Base-by-base conservation (phyloP, 768 basidiomycete species). In the Trametes maxima region DNA sequence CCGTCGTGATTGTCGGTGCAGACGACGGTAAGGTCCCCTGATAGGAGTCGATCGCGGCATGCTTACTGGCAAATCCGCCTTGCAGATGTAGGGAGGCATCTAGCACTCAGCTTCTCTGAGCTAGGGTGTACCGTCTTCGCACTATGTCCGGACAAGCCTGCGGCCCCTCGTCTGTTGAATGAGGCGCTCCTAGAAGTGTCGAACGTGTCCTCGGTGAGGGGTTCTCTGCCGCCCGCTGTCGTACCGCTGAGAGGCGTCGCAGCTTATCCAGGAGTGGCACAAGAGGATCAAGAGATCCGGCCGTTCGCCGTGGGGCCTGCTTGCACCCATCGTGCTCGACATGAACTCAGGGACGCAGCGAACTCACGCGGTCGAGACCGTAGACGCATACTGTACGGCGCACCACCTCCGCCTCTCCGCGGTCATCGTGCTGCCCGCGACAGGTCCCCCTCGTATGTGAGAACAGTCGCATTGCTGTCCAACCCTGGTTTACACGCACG, bases 191-290 rank as follows among this genome's bases (percentile, higher is more conserved):
- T 25, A 19, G 60, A 67, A 42, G 49, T 65, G 19, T 61, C 68
- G 42, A 59, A 67, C 19, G 69, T 71, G 28, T 67, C 67, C 25
- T 71, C 71, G 52, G 73, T 71, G 58, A 70, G 72, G 43, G 50
- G 10, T 28, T 28, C n/a, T 21, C n/a, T 35, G 10, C 33, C 19
- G 17, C 21, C 57, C 49, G 28, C 25, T 22, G 36, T 19, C 22
- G 14, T 25, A 21, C n/a, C 22, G 14, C 21, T 58, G 48, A 58
- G 35, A 39, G 11, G 33, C n/a, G 16, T 19, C 45, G 33, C 59
- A 73, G 73, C 70, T 75, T 45, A 69, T 73, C 12, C 73, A 74
- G 60, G 67, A 65, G 22, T 75, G 73, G 74, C 74, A 75, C 59
- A 68, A 68, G 55, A 65, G 65, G 60, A 74, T 72, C 43, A 70